phyloP scores from a whole-genome alignment of 2,329 filamentous ascomycete species.

The Ascocoryne sarcoides region DNA sequence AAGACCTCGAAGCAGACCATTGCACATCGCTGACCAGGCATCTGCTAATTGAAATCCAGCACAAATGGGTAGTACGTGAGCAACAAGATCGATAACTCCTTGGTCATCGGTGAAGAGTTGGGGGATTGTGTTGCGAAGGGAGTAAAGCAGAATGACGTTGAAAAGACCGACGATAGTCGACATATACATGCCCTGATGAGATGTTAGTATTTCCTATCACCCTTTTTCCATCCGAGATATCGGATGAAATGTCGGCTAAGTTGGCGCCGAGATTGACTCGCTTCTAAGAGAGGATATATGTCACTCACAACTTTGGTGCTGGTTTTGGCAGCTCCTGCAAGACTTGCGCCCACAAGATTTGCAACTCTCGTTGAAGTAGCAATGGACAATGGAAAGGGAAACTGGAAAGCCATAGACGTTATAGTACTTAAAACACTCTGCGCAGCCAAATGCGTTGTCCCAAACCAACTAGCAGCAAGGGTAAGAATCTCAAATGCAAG shows the following conservation, averaged over 20 bases:
- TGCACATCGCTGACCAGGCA: slow-evolving; percentile 66
- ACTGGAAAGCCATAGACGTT: slow-evolving; percentile 74
- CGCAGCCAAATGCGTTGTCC: slow-evolving; percentile 71
- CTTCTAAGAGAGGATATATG: no score
- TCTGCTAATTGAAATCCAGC: slow-evolving; percentile 90
- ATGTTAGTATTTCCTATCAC: slow-evolving; percentile 7
- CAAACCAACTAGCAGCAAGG: slow-evolving; percentile 71
- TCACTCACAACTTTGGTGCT: slow-evolving; percentile 57
- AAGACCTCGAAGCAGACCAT: slow-evolving; percentile 77
- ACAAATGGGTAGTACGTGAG: slow-evolving; percentile 66
- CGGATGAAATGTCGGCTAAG: no score
- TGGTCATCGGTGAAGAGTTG: slow-evolving; percentile 67
- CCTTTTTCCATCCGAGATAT: no score
- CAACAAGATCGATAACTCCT: slow-evolving; percentile 60
- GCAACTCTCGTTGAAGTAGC: slow-evolving; percentile 82
- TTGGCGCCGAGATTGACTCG: no score
- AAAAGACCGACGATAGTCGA: slow-evolving; percentile 66
- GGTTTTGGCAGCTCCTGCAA: slow-evolving; percentile 71
- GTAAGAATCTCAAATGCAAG: slow-evolving; percentile 89
- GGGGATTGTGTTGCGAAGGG: slow-evolving; percentile 65
- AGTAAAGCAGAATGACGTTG: slow-evolving; percentile 63
- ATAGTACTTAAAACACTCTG: slow-evolving; percentile 79
- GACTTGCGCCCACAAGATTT: slow-evolving; percentile 81
- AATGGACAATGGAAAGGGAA: slow-evolving; percentile 86
- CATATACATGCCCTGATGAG: slow-evolving; percentile 45